Base-by-base conservation (phyloP, 2,329 filamentous ascomycete genomes). In the Plectosphaerella sp. region DNA sequence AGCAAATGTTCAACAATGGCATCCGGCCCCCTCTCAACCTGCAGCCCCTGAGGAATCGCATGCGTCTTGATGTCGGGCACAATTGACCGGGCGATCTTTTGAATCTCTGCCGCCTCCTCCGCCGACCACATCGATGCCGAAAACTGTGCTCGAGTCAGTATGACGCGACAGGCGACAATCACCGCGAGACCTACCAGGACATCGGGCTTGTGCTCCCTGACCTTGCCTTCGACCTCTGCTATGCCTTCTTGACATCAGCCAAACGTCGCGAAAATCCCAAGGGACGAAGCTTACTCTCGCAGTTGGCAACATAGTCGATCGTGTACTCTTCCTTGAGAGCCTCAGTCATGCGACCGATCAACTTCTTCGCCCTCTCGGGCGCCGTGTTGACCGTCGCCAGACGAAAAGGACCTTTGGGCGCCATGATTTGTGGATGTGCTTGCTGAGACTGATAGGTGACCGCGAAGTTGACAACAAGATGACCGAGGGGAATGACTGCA, bases 381-480 rank as follows among this genome's bases (percentile, higher is more conserved):
- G 79, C 82, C 2, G 79, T 87, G 69, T 88, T 88, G 58, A 88
- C 83, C 2, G 83, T 88, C 28, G 87, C 78, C 12, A 88, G 76
- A 59, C 73, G 79, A 68, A 77, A 88, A 3, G 82, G 82, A 16
- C 82, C 82, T 58, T 76, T 73, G 14, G 76, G 71, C 52, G 65
- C 28, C 58, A 61, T 59, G 16, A 45, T 15, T 55, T 33, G 45
- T 51, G 53, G 51, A 51, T 48, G 45, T 49, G 20, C 3, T 35
- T 1, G 37, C 9, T 36, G 28, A 11, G 22, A 28, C 36, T 25
- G 28, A 15, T 14, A 16, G 9, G 15, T 39, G 16, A 37, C 11
- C 1, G 39, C 15, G 41, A 16, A 18, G 33, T 16, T 14, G 18
- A 24, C 8, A 7, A 39, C 37, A 18, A 15, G 37, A 39, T 14